Conservation (phyloP, 2,329 filamentous ascomycete genomes). For the Ophiostoma australiae region DNA sequence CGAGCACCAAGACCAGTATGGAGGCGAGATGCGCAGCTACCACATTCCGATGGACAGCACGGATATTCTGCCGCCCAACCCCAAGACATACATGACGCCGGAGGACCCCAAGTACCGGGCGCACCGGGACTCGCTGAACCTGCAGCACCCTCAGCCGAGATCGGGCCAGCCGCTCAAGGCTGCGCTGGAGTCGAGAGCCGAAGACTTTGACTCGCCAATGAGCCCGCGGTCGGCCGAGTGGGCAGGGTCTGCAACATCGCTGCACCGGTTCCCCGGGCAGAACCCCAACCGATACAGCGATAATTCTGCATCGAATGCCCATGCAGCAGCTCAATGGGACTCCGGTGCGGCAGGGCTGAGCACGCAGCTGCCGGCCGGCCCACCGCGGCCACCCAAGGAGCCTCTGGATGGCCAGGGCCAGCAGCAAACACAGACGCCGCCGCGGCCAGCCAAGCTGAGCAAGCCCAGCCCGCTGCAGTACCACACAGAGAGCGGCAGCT, state of each 20-base stretch:
- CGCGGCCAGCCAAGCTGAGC: slow-evolving; percentile 44
- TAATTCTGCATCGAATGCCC: slow-evolving; percentile 34
- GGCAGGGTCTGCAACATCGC: slow-evolving; percentile 56
- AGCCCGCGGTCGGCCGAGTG: slow-evolving; percentile 59
- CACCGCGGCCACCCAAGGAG: slow-evolving; percentile 60
- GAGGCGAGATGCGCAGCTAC: slow-evolving; percentile 18
- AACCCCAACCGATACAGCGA: slow-evolving; percentile 48
- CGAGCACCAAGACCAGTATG: slow-evolving; percentile 17
- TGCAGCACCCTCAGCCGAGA: slow-evolving; percentile 74
- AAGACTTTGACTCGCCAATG: slow-evolving; percentile 58
- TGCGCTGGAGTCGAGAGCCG: slow-evolving; percentile 64
- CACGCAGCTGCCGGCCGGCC: slow-evolving; percentile 32
- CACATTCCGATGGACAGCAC: slow-evolving; percentile 16
- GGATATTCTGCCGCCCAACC: slow-evolving; percentile 37
- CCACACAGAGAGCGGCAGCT: slow-evolving; percentile 49
- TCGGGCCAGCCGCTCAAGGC: slow-evolving; percentile 69
- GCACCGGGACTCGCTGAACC: slow-evolving; percentile 72
- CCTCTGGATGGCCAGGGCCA: slow-evolving; percentile 41
- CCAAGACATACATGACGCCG: slow-evolving; percentile 51
- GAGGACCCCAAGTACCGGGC: slow-evolving; percentile 77
- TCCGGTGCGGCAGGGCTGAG: slow-evolving; percentile 34
- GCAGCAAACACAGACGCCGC: slow-evolving; percentile 44
- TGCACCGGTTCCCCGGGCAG: slow-evolving; percentile 48
- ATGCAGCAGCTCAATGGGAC: slow-evolving; percentile 43
- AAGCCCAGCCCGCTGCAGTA: slow-evolving; percentile 50